Evolutionary conservation across 2,329 filamentous ascomycete species (phyloP).

Genomic region (Fusarium begoniae): DNA sequence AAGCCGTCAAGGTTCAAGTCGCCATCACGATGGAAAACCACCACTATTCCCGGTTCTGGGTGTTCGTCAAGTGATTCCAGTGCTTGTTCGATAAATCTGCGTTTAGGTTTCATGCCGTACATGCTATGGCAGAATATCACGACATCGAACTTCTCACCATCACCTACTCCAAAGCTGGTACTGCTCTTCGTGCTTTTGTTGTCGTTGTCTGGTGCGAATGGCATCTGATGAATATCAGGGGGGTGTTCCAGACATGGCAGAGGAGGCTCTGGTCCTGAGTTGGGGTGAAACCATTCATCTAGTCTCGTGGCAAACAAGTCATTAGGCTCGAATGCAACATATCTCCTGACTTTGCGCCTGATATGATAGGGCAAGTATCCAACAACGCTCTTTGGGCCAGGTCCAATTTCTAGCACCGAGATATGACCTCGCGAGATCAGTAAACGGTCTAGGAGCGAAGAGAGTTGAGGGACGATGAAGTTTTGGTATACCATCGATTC

Average conservation of each 20-base stretch:
- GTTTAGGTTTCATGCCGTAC: conserved; percentile 66
- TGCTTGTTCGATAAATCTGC: conserved; percentile 55
- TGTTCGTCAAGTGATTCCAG: conserved; percentile 57
- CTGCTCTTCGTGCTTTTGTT: conserved; percentile 36
- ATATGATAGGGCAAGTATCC: conserved; percentile 55
- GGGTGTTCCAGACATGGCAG: conserved; percentile 53
- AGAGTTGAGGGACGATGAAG: background rate
- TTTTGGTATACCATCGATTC: background rate
- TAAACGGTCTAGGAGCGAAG: background rate
- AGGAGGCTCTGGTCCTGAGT: conserved; percentile 36
- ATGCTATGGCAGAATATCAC: conserved; percentile 71
- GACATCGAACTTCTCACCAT: conserved; percentile 58
- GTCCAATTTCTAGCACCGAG: conserved; percentile 68
- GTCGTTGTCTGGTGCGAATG: conserved; percentile 48
- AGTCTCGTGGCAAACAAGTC: conserved; percentile 55
- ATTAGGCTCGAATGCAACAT: conserved; percentile 65
- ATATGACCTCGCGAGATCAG: conserved; percentile 42
- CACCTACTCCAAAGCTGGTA: background rate
- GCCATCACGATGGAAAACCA: conserved; percentile 63
- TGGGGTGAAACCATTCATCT: conserved; percentile 52
- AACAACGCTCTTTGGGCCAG: conserved; percentile 64
- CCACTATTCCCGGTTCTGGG: conserved; percentile 53
- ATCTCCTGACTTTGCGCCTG: conserved; percentile 57
- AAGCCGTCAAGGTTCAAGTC: conserved; percentile 57
- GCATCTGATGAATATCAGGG: conserved; percentile 50